These are phyloP conservation scores for Penicillium soppii DNA, from an alignment of 495 filamentous ascomycete species.

Conservation along the genomic window DNA sequence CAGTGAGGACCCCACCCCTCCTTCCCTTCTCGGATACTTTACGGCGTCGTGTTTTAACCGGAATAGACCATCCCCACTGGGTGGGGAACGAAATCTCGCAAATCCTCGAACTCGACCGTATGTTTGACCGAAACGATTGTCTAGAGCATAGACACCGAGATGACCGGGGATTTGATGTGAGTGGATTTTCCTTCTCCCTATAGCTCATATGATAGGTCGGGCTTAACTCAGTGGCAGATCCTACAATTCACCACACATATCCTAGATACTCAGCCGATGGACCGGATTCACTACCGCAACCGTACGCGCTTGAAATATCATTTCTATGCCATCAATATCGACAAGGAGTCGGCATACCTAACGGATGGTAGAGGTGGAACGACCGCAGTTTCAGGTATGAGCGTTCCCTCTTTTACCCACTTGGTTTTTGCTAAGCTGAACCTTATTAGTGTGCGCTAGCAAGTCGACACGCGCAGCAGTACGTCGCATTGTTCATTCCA, in stretches of 20 bases:
- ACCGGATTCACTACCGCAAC: not conserved
- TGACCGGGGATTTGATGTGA: not conserved
- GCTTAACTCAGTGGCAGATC: not conserved
- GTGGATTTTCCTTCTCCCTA: not conserved
- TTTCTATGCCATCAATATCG: not conserved
- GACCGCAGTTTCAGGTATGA: slow-evolving; percentile 7
- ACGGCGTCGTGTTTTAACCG: not conserved
- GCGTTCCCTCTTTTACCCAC: not conserved
- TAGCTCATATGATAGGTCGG: not conserved
- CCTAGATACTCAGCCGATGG: not conserved
- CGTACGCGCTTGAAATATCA: not conserved
- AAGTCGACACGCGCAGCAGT: slow-evolving; percentile 1
- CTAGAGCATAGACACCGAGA: not conserved
- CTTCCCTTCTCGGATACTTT: not conserved
- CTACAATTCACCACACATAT: not conserved
- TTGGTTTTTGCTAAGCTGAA: not conserved
- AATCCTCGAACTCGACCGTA: not conserved
- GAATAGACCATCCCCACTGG: not conserved
- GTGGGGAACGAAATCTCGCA: not conserved
- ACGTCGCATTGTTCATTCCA: slow-evolving; percentile 1
- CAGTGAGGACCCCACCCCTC: not conserved
- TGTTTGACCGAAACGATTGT: not conserved
- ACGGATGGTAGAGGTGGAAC: not conserved
- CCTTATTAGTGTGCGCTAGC: slow-evolving; percentile 3
- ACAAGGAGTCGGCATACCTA: not conserved